Base-by-base conservation (phyloP, 441 rosid genomes). In the Bruguiera hainesii region DNA sequence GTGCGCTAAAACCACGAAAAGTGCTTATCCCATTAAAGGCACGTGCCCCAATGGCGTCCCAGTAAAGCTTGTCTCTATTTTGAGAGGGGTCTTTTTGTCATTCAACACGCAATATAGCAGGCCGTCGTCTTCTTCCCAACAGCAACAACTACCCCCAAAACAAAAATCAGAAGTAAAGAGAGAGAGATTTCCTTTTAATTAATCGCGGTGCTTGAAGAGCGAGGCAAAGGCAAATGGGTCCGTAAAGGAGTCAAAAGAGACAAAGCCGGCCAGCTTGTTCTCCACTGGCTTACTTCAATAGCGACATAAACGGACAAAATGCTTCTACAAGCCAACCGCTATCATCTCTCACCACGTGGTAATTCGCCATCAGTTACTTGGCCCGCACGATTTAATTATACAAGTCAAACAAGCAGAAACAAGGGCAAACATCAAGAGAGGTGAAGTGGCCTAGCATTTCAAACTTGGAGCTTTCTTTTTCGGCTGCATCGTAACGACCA, bases 231-330 rank as follows among this genome's bases (percentile, higher is more conserved):
- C 8, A 49, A 49, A 33, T 21, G 20, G 21, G 55, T 23, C 3
- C 30, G 20, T 23, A 66, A 51, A 39, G 10, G 21, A 30, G 33
- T 13, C 5, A 46, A 74, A 50, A 61, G 53, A 56, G 56, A 73
- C 53, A 26, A 57, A 25, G 74, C 69, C 66, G 68, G 74, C 81
- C 81, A 71, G 80, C 70, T 79, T 76, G 82, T 79, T 61, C 37
- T 31, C 75, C 80, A 76, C 66, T 66, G 48, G 30, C 19, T n/a
- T 13, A 59, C 37, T 30, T 26, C 55, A 3, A 28, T 6, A 64
- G 37, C 61, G 53, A 29, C 39, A 64, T 48, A 39, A 31, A 62
- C 66, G 37, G 67, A 73, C 75, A 73, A 67, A 50, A 42, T 42
- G 48, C 48, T 42, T 11, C 48, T 42, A 42, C 18, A 11, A 42